These are phyloP conservation scores for Leishmania arabica DNA, from an alignment of 208 protist genomes.

Conservation along the genomic window DNA sequence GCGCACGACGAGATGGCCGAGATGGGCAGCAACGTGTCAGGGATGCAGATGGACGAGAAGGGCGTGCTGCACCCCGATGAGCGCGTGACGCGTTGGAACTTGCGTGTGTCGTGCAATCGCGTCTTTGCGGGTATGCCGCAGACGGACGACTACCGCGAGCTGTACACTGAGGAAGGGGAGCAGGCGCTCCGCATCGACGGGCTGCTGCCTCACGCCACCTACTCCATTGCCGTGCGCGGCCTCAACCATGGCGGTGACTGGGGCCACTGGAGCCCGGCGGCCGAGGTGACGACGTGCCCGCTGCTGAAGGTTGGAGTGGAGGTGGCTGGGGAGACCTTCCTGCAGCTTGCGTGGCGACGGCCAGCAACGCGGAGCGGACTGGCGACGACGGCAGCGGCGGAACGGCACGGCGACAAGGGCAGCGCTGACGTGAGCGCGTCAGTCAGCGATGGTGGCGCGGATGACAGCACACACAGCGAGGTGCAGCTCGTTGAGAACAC, in stretches of 20 bases:
- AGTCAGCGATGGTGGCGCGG: neutral
- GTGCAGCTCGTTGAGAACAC: neutral
- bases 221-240: slow-evolving; percentile 79
- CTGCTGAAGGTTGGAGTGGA: slow-evolving; percentile 68
- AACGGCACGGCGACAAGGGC: neutral
- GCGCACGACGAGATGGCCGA: neutral
- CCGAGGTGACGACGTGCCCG: slow-evolving; percentile 70
- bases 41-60: slow-evolving; percentile 23
- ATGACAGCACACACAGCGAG: neutral
- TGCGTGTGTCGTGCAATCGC: slow-evolving; percentile 73
- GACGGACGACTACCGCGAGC: slow-evolving; percentile 51
- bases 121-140: slow-evolving; percentile 73
- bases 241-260: slow-evolving; percentile 74
- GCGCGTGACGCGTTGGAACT: slow-evolving; percentile 79
- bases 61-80: slow-evolving; percentile 65
- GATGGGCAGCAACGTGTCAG: slow-evolving; percentile 4
- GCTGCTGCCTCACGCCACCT: slow-evolving; percentile 69
- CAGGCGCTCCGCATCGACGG: slow-evolving; percentile 51
- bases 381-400: neutral
- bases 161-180: slow-evolving; percentile 55
- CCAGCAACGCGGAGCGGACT: slow-evolving; percentile 14
- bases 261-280: slow-evolving; percentile 85
- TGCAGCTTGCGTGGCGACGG: slow-evolving; percentile 79
- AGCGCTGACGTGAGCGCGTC: neutral
- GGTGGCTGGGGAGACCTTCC: slow-evolving; percentile 84